Conservation (phyloP, 768 basidiomycete species). For the Boletus coccyginus region DNA sequence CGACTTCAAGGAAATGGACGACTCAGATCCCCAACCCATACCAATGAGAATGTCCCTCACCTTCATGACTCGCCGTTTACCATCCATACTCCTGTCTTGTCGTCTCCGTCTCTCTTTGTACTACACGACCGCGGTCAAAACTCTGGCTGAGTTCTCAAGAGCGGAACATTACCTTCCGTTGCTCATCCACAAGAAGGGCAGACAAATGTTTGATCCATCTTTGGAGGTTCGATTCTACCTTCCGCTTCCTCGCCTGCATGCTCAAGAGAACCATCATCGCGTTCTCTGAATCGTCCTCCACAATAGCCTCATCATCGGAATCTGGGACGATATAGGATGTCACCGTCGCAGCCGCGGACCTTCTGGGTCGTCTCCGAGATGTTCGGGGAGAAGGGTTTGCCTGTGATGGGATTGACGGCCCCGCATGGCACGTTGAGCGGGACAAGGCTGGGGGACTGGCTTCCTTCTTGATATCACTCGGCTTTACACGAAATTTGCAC, state of each 20-base stretch:
- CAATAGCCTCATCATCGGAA: constrained; percentile 66
- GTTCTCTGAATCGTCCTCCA: constrained; percentile 36
- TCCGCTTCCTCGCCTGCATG: constrained; percentile 35
- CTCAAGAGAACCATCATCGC: constrained; percentile 30
- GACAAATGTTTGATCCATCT: constrained; percentile 68
- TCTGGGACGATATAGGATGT: constrained; percentile 65
- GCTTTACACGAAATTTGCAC: constrained; percentile 25
- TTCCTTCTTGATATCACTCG: constrained; percentile 42
- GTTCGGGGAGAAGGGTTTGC: constrained; percentile 22
- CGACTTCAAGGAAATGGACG: constrained; percentile 38
- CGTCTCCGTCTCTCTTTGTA: constrained; percentile 62
- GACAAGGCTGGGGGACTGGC: constrained; percentile 31
- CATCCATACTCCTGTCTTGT: constrained; percentile 45
- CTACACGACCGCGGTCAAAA: constrained; percentile 33
- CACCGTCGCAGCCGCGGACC: constrained; percentile 49
- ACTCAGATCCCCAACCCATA: not conserved
- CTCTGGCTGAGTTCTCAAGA: not conserved
- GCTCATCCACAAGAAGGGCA: constrained; percentile 60
- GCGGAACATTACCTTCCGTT: constrained; percentile 54
- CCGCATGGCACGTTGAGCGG: constrained; percentile 18
- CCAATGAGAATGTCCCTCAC: constrained; percentile 34
- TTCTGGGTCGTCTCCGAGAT: constrained; percentile 55
- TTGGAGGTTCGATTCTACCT: constrained; percentile 48
- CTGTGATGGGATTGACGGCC: constrained; percentile 12
- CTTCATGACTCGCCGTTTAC: constrained; percentile 55